Evolutionary conservation across 306 rosid species (phyloP), one percentile per base, ranked within the genome.

Genomic region (Albizia julibrissin): DNA sequence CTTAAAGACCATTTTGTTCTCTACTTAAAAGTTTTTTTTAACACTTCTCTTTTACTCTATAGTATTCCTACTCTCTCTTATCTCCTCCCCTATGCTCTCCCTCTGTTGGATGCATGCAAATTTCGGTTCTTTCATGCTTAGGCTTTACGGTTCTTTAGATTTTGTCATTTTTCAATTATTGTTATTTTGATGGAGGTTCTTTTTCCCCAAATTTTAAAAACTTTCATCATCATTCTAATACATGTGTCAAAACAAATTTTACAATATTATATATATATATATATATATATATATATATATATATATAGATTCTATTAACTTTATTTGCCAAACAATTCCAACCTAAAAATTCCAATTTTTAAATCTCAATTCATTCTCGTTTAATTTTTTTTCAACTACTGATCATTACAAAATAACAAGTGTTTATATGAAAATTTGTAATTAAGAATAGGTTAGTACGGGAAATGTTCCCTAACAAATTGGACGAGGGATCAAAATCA

Each of bases 401-500:
- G 4, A 29, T 3, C 1, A 29, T 29, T 29, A 29, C 31, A 71
- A 49, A 44, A 29, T 9, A 77, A 58, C 72, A 26, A 69, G 26
- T 44, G 56, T 62, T 29, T 22, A 24, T 15, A 34, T 76, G 31
- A 18, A 29, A 61, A 70, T 72, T 49, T 82, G 84, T 1, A n/a
- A 13, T 64, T 10, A 2, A 72, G 62, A 73, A 44, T 65, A 61
- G 72, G 39, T 52, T 85, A 87, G 62, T 75, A 46, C 5, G 13
- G 85, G 69, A 82, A 80, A 89, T 86, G 92, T 82, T 84, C 76
- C 83, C 75, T 77, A 80, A 84, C 72, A 82, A 47, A 85, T 80
- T 87, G 84, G 78, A 74, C 54, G 83, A 77, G 90, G 94, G 87
- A 89, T 89, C 95, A 93, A 56, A 37, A 82, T 59, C 97, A 93